Evolutionary conservation across 169 alveolate genomes (phyloP).

Genomic region (Eimeria zaria): DNA sequence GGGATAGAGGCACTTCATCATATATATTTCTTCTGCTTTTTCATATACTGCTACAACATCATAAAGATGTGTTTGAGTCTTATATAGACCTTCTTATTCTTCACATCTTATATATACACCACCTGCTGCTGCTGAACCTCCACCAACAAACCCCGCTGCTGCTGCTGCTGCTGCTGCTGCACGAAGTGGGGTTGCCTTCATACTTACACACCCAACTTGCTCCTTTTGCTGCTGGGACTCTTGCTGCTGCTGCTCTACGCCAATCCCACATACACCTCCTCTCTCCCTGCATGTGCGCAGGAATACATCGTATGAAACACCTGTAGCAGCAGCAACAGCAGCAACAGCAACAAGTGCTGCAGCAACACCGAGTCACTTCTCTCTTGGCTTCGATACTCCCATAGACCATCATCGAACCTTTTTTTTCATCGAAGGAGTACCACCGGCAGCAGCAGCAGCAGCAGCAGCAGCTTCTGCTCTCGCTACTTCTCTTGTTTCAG

Average conservation of each 20-base stretch:
- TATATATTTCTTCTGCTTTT: constrained; percentile 25
- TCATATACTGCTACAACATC: background rate
- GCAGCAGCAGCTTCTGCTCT: background rate
- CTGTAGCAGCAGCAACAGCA: background rate
- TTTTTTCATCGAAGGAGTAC: too few species aligned
- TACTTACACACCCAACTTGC: background rate
- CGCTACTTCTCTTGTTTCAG: background rate
- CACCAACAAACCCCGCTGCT: too few species aligned
- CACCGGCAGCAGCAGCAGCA: background rate
- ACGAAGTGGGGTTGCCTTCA: background rate
- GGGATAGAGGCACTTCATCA: background rate
- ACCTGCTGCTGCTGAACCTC: background rate
- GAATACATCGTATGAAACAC: background rate
- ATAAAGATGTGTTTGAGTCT: constrained; percentile 1
- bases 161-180: constrained; percentile 13
- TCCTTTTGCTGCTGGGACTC: too few species aligned
- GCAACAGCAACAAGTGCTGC: background rate
- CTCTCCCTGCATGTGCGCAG: background rate
- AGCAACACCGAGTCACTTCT: background rate
- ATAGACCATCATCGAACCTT: background rate
- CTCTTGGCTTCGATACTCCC: background rate
- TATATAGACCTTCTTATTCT: background rate
- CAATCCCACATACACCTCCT: background rate
- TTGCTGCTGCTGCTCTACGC: background rate
- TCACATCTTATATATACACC: background rate